These are phyloP conservation scores for Gossypium schwendimanii DNA, from an alignment of 441 rosid species.

Conservation along the genomic window DNA sequence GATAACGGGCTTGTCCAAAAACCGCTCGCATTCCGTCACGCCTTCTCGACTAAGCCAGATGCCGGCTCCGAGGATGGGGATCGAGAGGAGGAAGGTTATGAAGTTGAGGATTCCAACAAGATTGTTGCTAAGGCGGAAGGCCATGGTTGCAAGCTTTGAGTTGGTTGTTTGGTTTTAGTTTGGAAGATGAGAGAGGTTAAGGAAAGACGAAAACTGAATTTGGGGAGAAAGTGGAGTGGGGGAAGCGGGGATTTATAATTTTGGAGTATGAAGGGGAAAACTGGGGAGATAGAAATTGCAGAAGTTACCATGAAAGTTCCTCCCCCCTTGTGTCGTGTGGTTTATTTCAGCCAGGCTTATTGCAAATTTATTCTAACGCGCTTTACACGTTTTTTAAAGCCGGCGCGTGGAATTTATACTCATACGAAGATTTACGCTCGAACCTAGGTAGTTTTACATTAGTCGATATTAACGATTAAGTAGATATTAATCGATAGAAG, in stretches of 20 bases:
- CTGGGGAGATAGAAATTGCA: background rate
- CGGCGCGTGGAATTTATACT: background rate
- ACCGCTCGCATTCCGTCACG: constrained; percentile 56
- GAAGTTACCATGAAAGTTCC: background rate
- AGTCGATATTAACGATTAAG: too few species aligned
- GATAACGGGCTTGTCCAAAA: constrained; percentile 58
- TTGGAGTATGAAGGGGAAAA: background rate
- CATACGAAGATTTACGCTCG: too few species aligned
- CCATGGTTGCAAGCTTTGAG: background rate
- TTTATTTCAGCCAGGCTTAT: background rate
- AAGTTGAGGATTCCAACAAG: constrained; percentile 62
- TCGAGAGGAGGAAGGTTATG: constrained; percentile 54
- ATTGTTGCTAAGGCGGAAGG: constrained; percentile 61
- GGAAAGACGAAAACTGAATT: background rate
- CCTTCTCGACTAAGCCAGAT: constrained; percentile 58
- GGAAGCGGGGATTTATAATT: background rate
- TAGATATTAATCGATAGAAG: too few species aligned
- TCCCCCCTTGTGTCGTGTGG: background rate
- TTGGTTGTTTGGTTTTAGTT: constrained; percentile 16
- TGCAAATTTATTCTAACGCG: background rate
- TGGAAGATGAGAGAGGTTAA: background rate
- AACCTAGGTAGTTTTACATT: too few species aligned
- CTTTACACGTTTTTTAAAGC: background rate
- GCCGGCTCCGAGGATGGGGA: constrained; percentile 58
- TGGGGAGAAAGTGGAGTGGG: constrained; percentile 6